Base-by-base conservation (phyloP, 208 protist species). In the Trypanosoma grayi region DNA sequence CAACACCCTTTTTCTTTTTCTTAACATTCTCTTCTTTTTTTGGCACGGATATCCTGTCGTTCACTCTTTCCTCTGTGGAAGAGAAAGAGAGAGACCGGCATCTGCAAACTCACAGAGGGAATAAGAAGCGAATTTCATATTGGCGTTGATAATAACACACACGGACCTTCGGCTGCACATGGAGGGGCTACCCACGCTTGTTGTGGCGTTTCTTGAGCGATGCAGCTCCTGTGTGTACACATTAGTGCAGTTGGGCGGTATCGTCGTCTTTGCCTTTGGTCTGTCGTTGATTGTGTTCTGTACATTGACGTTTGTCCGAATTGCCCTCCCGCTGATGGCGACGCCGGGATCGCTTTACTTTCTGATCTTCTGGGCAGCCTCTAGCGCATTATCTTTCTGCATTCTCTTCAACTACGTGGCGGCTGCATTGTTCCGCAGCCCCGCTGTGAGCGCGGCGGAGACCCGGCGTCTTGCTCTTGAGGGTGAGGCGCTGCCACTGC, bases 341-440 rank as follows among this genome's bases (percentile, higher is more conserved):
- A 46, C 30, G 4, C 70, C 73, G 0, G 56, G 70, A 34, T 63
- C 64, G 1, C 3, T 74, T 16, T 25, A 52, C 0, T 81, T 81
- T 58, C 9, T 57, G 3, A 50, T 78, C 14, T 60, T 93, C 13
- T 71, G 68, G 14, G 8, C 41, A 0, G 47, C 83, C 13, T 60
- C 73, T 8, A 45, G 81, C 22, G 16, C 81, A 1, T 52, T 83
- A 7, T 78, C 75, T 14, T 93, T 88, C 59, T 74, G 78, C 51
- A 87, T 85, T 52, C 60, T 90, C 4, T 79, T 90, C 34, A 83
- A 90, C 44, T 90, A 81, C 48, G 41, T 87, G 11, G 86, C 76
- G 28, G 69, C 75, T 0, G 74, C 74, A 13, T 27, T 62, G 5
- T 87, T 90, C 31, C 77, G 77, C 0, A 30, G 64, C 9, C 53